These are phyloP conservation scores for Aspergillus fischeri DNA, from an alignment of 2,329 filamentous ascomycete species.

Conservation along the genomic window DNA sequence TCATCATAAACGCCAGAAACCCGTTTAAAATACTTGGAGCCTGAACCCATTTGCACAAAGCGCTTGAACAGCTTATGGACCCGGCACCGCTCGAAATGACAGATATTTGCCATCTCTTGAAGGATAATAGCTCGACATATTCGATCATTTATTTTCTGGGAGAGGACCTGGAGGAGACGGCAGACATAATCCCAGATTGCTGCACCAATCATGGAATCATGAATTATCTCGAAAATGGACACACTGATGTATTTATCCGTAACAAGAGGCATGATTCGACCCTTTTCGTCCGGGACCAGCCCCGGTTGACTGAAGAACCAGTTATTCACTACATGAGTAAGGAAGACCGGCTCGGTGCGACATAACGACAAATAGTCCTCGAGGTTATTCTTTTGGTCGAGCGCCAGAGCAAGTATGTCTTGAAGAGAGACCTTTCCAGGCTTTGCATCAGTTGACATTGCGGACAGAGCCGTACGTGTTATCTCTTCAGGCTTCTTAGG, in stretches of 20 bases:
- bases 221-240: slow-evolving; percentile 42
- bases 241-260: slow-evolving; percentile 43
- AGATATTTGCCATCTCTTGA: slow-evolving; percentile 47
- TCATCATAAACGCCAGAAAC: slow-evolving; percentile 34
- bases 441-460: slow-evolving; percentile 26
- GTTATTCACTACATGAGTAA: slow-evolving; percentile 9
- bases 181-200: slow-evolving; percentile 42
- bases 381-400: slow-evolving; percentile 31
- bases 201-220: slow-evolving; percentile 31
- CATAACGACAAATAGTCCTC: slow-evolving; percentile 34
- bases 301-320: slow-evolving; percentile 24
- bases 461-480: slow-evolving; percentile 27
- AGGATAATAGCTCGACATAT: slow-evolving; percentile 32
- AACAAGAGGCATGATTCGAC: slow-evolving; percentile 34
- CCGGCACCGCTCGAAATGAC: slow-evolving; percentile 42
- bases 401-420: slow-evolving; percentile 27
- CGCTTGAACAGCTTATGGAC: slow-evolving; percentile 41
- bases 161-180: slow-evolving; percentile 35
- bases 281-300: slow-evolving; percentile 45
- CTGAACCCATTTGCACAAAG: slow-evolving; percentile 33
- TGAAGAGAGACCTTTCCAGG: slow-evolving; percentile 28
- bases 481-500: slow-evolving; percentile 30
- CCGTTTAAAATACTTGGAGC: slow-evolving; percentile 43
- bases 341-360: slow-evolving; percentile 11
- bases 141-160: slow-evolving; percentile 21